Evolutionary conservation across 495 filamentous ascomycete species (phyloP), one percentile per base, ranked within the genome.

Genomic region (Talaromyces trachyspermus): DNA sequence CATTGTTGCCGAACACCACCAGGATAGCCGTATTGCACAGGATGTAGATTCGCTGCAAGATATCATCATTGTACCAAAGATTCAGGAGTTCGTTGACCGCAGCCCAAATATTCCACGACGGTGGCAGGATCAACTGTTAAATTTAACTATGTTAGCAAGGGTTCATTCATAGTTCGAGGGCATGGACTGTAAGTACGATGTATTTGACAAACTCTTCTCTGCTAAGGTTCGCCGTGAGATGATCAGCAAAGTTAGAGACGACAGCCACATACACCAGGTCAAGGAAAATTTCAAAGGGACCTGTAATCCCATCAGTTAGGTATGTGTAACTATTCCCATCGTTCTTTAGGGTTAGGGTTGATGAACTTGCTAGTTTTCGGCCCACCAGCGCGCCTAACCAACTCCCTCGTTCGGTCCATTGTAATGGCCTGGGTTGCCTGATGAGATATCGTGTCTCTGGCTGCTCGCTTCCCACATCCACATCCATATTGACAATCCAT

Each of bases 341-440:
- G 18, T 12, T 41, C 5, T n/a, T n/a, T n/a, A n/a, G n/a, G n/a
- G n/a, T n/a, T 41, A 24, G 8, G 20, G 22, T 24, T 15, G 37
- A 23, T 41, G 19, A n/a, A 24, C 37, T 24, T 40, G 22, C 38
- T 41, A 15, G 6, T 24, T 41, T 19, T 41, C 38, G 38, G 38
- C 11, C 38, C 38, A 19, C 38, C 38, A 24, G 7, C 20, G 38
- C 38, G 38, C 38, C 38, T 24, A 19, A 24, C 6, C 38, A 41
- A 23, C 38, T 14, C 3, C 38, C 38, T 24, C n/a, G 38, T 41
- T 41, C 19, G 8, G 12, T 24, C 38, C 38, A 41, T 41, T 41
- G 38, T 24, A n/a, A 19, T 41, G 38, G 38, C 19, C 20, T 41
- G 38, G 38, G 38, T 41, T 41, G 20, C 22, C 37, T 24, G 37